Evolutionary conservation across 2,329 filamentous ascomycete species (phyloP).

Genomic region (Thielaviopsis cerberus): DNA sequence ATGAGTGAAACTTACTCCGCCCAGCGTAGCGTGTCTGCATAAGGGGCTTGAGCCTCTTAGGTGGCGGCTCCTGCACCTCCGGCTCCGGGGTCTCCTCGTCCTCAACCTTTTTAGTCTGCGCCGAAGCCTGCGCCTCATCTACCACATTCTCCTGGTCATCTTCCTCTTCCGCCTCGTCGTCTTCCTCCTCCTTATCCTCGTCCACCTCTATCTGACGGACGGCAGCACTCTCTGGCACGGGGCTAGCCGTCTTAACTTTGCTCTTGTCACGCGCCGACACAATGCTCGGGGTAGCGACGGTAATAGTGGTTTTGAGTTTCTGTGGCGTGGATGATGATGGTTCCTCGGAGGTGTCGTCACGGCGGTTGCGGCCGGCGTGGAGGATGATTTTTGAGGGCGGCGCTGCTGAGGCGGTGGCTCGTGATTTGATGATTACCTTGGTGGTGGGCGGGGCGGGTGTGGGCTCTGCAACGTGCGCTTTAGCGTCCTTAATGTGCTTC

Average conservation of each 20-base stretch:
- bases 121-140: not conserved
- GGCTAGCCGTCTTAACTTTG: slow-evolving; percentile 3
- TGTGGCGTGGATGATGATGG: not conserved
- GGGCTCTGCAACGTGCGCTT: slow-evolving; percentile 52
- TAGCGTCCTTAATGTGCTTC: slow-evolving; percentile 50
- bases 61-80: slow-evolving; percentile 4
- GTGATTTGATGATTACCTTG: slow-evolving; percentile 20
- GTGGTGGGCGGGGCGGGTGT: slow-evolving; percentile 24
- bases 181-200: not conserved
- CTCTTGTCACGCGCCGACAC: slow-evolving; percentile 5
- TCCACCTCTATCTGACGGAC: not conserved
- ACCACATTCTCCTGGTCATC: not conserved
- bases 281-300: not conserved
- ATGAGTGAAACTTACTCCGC: slow-evolving; percentile 2
- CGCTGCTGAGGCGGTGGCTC: not conserved
- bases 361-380: slow-evolving; percentile 32
- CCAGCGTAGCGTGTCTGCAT: slow-evolving; percentile 8
- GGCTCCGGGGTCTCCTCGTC: not conserved
- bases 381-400: slow-evolving; percentile 42
- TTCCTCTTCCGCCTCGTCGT: not conserved
- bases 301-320: not conserved
- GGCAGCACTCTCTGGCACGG: not conserved
- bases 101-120: not conserved
- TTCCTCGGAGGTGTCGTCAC: slow-evolving; percentile 4
- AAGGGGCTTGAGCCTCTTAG: slow-evolving; percentile 5